Evolutionary conservation across 495 filamentous ascomycete genomes (phyloP), one percentile per base, ranked within the genome.

Genomic region (Lasiosphaeriaceae sp.): DNA sequence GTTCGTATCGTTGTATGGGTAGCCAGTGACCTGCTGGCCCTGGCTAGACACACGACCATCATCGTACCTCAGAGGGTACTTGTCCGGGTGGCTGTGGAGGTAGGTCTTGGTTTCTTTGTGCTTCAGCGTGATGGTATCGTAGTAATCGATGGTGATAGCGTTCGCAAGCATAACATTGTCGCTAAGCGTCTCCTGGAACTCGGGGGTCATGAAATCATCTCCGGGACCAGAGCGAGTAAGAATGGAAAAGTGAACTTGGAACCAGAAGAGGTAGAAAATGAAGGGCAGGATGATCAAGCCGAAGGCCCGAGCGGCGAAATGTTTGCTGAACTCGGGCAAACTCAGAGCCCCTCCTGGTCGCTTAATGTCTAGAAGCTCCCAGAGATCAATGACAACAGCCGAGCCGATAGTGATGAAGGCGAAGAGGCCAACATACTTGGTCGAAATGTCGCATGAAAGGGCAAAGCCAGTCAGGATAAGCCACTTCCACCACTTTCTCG

Each of bases 401-500:
- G 90, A 88, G 49, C 94, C 94, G 62, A 98, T 95, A 47, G 94
- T 96, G 72, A 97, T 84, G 74, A 98, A 98, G 63, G 92, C 95
- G 72, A 98, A 98, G 44, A 90, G 81, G 43, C 94, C 94, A 57
- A 98, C 94, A 63, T 97, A 97, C 74, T 98, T 98, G 67, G 90
- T 96, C 19, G 94, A 97, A 63, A 98, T 97, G 67, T 96, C 95
- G 71, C 94, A 97, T 66, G 91, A 96, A 66, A 98, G 80, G 47
- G 87, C 86, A 66, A 98, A 89, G 46, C 94, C 94, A 16, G 94
- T 98, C 64, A 97, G 74, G 50, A 98, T 84, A 31, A 98, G 81
- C 94, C 94, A 98, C 72, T 98, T 98, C 94, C 94, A 98, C 94
- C 94, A 98, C 70, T 97, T 97, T 49, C 91, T 84, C 16, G 86